phyloP scores from a whole-genome alignment of 163 green algal genomes.

The Scenedesmus sp. region DNA sequence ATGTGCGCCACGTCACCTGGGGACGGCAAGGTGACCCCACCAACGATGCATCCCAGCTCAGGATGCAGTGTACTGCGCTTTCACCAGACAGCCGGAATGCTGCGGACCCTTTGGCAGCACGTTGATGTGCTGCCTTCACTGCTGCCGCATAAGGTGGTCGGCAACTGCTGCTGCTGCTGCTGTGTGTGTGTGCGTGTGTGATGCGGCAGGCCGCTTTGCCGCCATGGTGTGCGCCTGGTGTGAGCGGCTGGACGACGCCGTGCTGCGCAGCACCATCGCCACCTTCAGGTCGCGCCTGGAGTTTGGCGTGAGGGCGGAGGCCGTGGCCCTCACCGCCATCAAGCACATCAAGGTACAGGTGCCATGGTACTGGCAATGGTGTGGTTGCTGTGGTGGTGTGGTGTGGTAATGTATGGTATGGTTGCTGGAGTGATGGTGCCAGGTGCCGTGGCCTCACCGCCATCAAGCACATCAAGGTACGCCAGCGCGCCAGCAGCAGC shows the following conservation, averaged over 20 bases:
- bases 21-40: too few relatives aligned
- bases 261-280: conserved; percentile 83
- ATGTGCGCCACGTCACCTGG: too few relatives aligned
- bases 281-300: conserved; percentile 81
- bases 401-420: too few relatives aligned
- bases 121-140: not conserved
- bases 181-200: not conserved
- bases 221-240: conserved; percentile 91
- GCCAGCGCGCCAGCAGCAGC: too few relatives aligned
- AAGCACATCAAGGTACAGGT: not conserved
- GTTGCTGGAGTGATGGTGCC: too few relatives aligned
- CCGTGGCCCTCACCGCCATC: not conserved
- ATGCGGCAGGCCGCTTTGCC: conserved; percentile 73
- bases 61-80: too few relatives aligned
- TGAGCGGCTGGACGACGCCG: conserved; percentile 81
- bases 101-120: not conserved
- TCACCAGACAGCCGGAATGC: too few relatives aligned
- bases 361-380: too few relatives aligned
- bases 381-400: too few relatives aligned
- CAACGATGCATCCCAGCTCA: too few relatives aligned
- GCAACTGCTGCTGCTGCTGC: not conserved
- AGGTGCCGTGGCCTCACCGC: not conserved
- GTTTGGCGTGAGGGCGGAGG: conserved; percentile 79
- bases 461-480: not conserved
- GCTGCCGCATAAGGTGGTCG: not conserved